Evolutionary conservation across 2,329 filamentous ascomycete genomes (phyloP), one percentile per base, ranked within the genome.

Genomic region (Pseudogymnoascus sp.): DNA sequence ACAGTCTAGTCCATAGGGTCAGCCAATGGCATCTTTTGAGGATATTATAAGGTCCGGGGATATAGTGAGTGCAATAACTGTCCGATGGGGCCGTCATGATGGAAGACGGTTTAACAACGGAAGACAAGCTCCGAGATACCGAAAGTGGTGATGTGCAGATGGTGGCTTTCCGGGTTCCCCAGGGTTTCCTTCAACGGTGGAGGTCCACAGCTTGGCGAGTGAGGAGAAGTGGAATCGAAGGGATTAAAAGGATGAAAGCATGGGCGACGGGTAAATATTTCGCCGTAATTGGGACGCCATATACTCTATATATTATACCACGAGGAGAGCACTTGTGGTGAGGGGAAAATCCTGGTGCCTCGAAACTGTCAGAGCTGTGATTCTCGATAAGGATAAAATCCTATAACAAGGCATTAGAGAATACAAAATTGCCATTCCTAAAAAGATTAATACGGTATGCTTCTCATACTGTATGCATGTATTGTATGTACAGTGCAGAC

Each of bases 271-370:
- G 46, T 28, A 56, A 56, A 31, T 56, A 56, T 56, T 56, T 33
- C 46, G n/a, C 46, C 46, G 46, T 56, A 56, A 56, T 56, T 56
- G 46, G n/a, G 26, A 56, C 5, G n/a, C 28, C n/a, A 56, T 56
- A 19, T 56, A 19, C 2, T 56, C 2, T 56, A 8, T 33, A 33
- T 19, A 31, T 31, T 53, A 31, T 16, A 53, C 46, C 43, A 56
- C 11, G 26, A 19, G n/a, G 19, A 31, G 46, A 12, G 4, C 5
- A 19, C 7, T 16, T n/a, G 16, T 53, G 6, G 26, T 31, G 46
- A 53, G 46, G 46, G 26, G 46, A 53, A 53, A 19, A 26, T 19
- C 26, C 10, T 3, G 14, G 46, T n/a, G 19, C n/a, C 28, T 16
- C 8, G 4, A 8, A 33, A 19, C n/a, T 12, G n/a, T 33, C 28